Conservation (phyloP, 345 rosid genomes). For the Murraya koenigii region DNA sequence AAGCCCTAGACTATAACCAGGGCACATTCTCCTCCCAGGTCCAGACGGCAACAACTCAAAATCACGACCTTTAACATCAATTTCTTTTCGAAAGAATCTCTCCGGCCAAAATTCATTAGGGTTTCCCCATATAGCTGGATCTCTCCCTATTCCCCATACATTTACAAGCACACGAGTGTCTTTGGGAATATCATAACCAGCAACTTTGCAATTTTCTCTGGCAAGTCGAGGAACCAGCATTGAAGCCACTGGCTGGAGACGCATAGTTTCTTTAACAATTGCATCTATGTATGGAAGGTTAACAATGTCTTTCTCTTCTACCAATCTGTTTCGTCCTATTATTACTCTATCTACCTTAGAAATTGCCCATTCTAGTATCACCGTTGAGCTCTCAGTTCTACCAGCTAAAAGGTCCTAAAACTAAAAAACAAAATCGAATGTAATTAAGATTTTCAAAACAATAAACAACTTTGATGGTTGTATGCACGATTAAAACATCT, state of each 20-base stretch:
- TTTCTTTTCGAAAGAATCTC: constrained; percentile 41
- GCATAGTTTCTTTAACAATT: constrained; percentile 54
- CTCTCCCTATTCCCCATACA: constrained; percentile 53
- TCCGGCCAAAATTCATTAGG: constrained; percentile 53
- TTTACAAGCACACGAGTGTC: constrained; percentile 42
- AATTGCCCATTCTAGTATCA: constrained; percentile 64
- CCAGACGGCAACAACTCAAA: constrained; percentile 64
- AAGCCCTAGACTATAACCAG: constrained; percentile 53
- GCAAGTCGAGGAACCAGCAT: constrained; percentile 47
- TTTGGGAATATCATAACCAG: constrained; percentile 42
- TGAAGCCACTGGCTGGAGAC: constrained; percentile 63
- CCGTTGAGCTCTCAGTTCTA: constrained; percentile 64
- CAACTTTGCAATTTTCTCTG: constrained; percentile 35
- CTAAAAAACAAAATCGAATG: not conserved
- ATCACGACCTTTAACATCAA: constrained; percentile 56
- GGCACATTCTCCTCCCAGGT: constrained; percentile 68
- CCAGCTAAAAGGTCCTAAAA: constrained; percentile 58
- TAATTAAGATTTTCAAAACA: no score
- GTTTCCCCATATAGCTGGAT: constrained; percentile 44
- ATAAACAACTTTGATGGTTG: not conserved
- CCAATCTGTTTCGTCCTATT: constrained; percentile 52
- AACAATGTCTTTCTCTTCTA: constrained; percentile 49
- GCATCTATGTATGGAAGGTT: constrained; percentile 43
- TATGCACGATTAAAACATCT: not conserved
- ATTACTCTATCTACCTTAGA: no score